Conservation (phyloP, 495 filamentous ascomycete species). For the Hypoxylon perforatum region DNA sequence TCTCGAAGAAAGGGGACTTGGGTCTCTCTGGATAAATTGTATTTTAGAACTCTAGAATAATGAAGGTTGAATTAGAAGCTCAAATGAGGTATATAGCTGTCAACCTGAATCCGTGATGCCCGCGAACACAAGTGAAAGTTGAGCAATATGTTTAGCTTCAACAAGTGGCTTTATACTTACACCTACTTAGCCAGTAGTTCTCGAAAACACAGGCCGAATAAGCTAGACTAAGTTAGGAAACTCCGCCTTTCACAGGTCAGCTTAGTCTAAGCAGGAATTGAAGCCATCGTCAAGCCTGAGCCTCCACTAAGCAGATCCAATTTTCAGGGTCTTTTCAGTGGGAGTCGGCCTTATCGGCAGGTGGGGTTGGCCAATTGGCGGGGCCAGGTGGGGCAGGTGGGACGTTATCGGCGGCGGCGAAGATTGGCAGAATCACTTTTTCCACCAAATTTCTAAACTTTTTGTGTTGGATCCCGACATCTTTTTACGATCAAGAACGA, state of each 20-base stretch:
- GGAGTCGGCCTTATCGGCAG: conserved; percentile 27
- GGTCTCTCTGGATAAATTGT: conserved; percentile 36
- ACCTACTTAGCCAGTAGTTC: too few relatives aligned
- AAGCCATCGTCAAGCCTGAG: conserved; percentile 32
- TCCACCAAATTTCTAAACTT: conserved; percentile 36
- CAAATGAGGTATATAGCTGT: conserved; percentile 1
- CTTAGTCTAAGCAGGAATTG: conserved; percentile 17
- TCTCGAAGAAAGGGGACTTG: conserved; percentile 9
- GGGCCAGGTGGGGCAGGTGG: conserved; percentile 9
- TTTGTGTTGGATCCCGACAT: conserved; percentile 24
- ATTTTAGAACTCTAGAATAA: conserved; percentile 1
- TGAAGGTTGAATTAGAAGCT: neutral
- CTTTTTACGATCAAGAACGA: neutral
- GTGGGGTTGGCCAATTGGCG: conserved; percentile 37
- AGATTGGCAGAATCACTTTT: conserved; percentile 47
- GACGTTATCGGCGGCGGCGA: conserved; percentile 53
- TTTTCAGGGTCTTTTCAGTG: conserved; percentile 22
- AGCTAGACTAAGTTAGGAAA: conserved; percentile 40
- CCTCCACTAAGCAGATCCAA: conserved; percentile 14
- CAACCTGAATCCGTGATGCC: neutral
- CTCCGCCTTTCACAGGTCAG: conserved; percentile 26
- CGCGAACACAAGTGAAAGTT: neutral
- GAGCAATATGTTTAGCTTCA: too few relatives aligned
- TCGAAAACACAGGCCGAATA: neutral
- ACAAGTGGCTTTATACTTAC: too few relatives aligned